Percentiles rank a stretch among this genome's conserved stretches.
phyloP scores from a whole-genome alignment of 225 moss, liverwort and hornwort genomes.

The Sphagnum contortum region DNA sequence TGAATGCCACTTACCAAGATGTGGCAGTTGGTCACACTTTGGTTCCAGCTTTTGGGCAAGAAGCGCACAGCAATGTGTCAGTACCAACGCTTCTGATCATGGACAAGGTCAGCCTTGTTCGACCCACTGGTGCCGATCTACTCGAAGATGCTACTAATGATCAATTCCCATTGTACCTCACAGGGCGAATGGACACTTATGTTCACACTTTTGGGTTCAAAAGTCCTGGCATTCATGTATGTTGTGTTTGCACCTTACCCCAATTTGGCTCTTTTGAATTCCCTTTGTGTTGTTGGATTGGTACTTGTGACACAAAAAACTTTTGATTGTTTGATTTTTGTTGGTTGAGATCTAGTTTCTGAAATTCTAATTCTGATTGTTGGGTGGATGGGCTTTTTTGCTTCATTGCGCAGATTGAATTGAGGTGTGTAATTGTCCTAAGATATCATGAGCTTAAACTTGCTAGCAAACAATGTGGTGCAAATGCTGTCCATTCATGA shows the following conservation, averaged over 20 bases:
- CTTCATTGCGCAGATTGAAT: conserved; percentile 17
- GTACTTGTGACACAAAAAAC: no score
- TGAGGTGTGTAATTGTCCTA: conserved; percentile 25
- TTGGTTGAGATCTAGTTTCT: no score
- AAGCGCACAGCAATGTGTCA: conserved; percentile 17
- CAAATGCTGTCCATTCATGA: conserved; percentile 10
- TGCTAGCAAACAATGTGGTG: conserved; percentile 12
- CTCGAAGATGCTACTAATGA: conserved; percentile 15
- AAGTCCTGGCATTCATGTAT: conserved; percentile 6
- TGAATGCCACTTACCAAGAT: conserved; percentile 23
- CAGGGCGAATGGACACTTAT: conserved; percentile 13
- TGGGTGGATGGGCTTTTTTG: no score
- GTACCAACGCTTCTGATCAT: conserved; percentile 15
- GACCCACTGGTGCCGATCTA: conserved; percentile 13
- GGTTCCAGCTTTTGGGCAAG: conserved; percentile 11
- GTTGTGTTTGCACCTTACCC: background rate
- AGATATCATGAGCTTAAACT: conserved; percentile 35
- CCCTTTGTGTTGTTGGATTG: background rate
- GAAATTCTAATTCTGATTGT: no score
- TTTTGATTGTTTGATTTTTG: no score
- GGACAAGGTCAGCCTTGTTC: conserved; percentile 3
- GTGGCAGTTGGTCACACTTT: conserved; percentile 5
- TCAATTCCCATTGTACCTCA: conserved; percentile 14
- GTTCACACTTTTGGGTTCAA: conserved; percentile 15
- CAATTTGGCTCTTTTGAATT: conserved; percentile 4